Conservation (phyloP, 768 basidiomycete species). For the Gautieria morchelliformis region DNA sequence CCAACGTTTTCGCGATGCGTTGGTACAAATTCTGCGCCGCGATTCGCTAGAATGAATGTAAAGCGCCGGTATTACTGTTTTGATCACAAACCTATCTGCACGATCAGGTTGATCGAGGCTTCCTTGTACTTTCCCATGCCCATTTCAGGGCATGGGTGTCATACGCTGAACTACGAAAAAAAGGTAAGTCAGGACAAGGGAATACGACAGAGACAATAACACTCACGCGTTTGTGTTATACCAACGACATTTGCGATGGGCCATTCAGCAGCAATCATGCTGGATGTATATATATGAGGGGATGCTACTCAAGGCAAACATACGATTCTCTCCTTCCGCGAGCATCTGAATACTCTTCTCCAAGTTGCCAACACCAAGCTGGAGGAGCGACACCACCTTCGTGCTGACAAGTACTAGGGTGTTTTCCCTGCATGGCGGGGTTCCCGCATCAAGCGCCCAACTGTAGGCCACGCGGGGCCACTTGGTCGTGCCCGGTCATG, state of each 20-base stretch:
- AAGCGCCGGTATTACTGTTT: background rate
- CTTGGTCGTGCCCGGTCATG: too few species aligned
- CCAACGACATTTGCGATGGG: constrained; percentile 99
- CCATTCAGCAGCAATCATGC: constrained; percentile 97
- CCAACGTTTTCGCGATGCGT: constrained; percentile 99
- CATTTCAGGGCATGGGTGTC: constrained; percentile 98
- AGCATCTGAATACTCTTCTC: constrained; percentile 99
- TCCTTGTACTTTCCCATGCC: constrained; percentile 99
- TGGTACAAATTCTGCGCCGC: constrained; percentile 93
- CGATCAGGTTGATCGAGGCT: constrained; percentile 98
- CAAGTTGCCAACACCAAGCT: constrained; percentile 93
- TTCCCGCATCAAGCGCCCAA: too few species aligned
- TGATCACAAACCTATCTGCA: constrained; percentile 66
- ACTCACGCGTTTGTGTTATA: constrained; percentile 99
- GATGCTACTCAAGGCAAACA: too few species aligned
- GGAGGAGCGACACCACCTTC: too few species aligned
- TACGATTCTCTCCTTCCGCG: constrained; percentile 49
- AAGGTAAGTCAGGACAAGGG: constrained; percentile 1
- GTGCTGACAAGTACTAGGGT: too few species aligned
- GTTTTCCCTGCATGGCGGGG: too few species aligned
- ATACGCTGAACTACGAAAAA: constrained; percentile 79
- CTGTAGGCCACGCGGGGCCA: too few species aligned
- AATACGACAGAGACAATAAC: too few species aligned
- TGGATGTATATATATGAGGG: constrained; percentile 23
- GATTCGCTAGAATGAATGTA: constrained; percentile 1